Base-by-base conservation (phyloP, 352 stramenopile species). In the Phytophthora sp. region DNA sequence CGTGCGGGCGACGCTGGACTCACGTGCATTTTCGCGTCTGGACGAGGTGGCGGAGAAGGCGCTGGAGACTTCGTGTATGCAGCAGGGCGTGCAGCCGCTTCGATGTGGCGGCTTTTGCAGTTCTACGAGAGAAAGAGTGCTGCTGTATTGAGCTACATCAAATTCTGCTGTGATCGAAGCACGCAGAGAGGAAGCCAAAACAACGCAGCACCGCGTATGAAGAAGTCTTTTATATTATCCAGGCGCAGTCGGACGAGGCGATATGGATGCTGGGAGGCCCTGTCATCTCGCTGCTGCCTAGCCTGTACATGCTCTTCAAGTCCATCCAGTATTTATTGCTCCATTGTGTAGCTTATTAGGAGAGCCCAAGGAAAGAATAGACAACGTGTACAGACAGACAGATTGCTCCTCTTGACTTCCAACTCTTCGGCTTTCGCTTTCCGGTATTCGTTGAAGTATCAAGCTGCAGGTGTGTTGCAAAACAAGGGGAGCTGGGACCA, bases 1-100 rank as follows among this genome's bases (percentile, higher is more conserved):
- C 41, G 76, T 82, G 23, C 76, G 63, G 16, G 72, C 76, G 18
- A 73, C 79, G 23, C 49, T 81, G 41, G 74, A 88, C 53, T 62
- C 66, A 23, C 69, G 79, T 4, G 64, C 69, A 21, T 57, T 73
- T 20, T 83, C 79, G n/a, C 52, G 67, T 24, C 42, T 76, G 21
- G 70, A 79, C 16, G 24, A 66, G 12, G 24, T 70, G 50, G 30
- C 49, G 7, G 61, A 74, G 23, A 66, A 75, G 47, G 52, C 29
- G 23, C 8, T 68, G 31, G 38, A 58, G 31, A 20, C 15, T 2
- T 50, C 36, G 27, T 38, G 57, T 16, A 33, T 36, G 6, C 18
- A 50, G 38, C 7, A 33, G 29, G 57, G 66, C 39, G 29, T 66
- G 35, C 24, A 24, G 20, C 20, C 58, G 20, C 49, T 55, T n/a